Percentiles rank a stretch among this genome's conserved stretches.
These are phyloP conservation scores for Penicillium sp. DNA, from an alignment of 2,329 filamentous ascomycete species.

Conservation along the genomic window DNA sequence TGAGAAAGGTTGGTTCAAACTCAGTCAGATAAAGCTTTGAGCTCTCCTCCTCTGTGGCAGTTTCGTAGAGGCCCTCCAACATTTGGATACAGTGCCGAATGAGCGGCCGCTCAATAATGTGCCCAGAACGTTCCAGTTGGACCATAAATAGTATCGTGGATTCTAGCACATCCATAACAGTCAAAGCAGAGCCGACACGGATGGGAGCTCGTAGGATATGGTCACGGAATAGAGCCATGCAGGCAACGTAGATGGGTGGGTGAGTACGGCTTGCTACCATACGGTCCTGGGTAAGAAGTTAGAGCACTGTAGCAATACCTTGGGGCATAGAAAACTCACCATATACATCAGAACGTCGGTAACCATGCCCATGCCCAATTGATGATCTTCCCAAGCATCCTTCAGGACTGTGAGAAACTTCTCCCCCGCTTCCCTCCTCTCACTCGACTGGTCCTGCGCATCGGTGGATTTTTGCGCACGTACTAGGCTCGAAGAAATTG, in stretches of 20 bases:
- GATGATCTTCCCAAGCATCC: conserved; percentile 82
- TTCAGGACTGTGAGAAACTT: conserved; percentile 75
- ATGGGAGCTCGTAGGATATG: conserved; percentile 68
- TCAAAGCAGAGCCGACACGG: conserved; percentile 43
- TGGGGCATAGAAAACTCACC: conserved; percentile 43
- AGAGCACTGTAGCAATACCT: neutral
- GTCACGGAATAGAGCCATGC: conserved; percentile 86
- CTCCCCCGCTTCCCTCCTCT: conserved; percentile 77
- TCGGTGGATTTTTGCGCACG: conserved; percentile 48
- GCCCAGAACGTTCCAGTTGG: conserved; percentile 85
- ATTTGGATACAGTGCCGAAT: conserved; percentile 84
- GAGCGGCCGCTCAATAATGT: conserved; percentile 79
- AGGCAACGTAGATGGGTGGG: conserved; percentile 77
- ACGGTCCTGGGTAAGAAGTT: conserved; percentile 62
- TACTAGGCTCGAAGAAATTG: conserved; percentile 70
- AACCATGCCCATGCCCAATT: conserved; percentile 92
- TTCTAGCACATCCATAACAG: conserved; percentile 73
- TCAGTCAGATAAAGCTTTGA: conserved; percentile 79
- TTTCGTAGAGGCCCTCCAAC: conserved; percentile 85
- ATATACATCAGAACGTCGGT: conserved; percentile 98
- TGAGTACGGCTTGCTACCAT: conserved; percentile 73
- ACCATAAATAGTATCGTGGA: conserved; percentile 86
- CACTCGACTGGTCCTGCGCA: conserved; percentile 65
- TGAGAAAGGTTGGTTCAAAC: conserved; percentile 78
- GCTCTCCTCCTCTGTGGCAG: conserved; percentile 71